Evolutionary conservation across 2,329 filamentous ascomycete species (phyloP).

Genomic region (Cryphonectria nitschkei): DNA sequence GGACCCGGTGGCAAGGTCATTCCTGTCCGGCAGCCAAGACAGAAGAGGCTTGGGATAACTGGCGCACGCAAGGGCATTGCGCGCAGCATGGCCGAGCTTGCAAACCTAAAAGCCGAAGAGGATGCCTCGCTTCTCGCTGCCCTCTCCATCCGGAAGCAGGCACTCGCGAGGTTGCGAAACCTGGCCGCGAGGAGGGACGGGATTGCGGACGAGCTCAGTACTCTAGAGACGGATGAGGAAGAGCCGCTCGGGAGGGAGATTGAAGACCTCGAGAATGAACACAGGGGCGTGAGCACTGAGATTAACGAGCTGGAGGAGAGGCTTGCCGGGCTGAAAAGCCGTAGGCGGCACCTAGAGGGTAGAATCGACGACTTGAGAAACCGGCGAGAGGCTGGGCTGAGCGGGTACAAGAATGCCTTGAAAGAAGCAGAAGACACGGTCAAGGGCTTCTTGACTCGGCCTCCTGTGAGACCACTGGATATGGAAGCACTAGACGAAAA

Average conservation of each 20-base stretch:
- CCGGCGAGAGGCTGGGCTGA: constrained; percentile 70
- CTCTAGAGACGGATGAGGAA: constrained; percentile 58
- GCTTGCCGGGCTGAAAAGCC: constrained; percentile 62
- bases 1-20: constrained; percentile 54
- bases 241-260: constrained; percentile 66
- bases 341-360: constrained; percentile 61
- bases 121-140: constrained; percentile 62
- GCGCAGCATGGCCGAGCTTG: constrained; percentile 65
- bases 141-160: constrained; percentile 58
- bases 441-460: constrained; percentile 59
- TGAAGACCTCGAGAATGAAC: constrained; percentile 59
- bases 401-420: constrained; percentile 70
- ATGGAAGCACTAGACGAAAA: constrained; percentile 43
- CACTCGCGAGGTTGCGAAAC: constrained; percentile 60
- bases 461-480: constrained; percentile 59
- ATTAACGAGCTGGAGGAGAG: constrained; percentile 69
- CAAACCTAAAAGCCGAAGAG: constrained; percentile 70
- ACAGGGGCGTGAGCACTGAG: constrained; percentile 58
- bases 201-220: constrained; percentile 55
- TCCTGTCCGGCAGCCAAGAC: constrained; percentile 63
- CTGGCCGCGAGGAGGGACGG: constrained; percentile 54
- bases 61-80: constrained; percentile 68
- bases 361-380: constrained; percentile 67
- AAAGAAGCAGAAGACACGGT: constrained; percentile 68
- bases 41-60: constrained; percentile 58